These are phyloP conservation scores for Osmozyma mogii DNA, from an alignment of 805 yeast genomes.

Conservation along the genomic window DNA sequence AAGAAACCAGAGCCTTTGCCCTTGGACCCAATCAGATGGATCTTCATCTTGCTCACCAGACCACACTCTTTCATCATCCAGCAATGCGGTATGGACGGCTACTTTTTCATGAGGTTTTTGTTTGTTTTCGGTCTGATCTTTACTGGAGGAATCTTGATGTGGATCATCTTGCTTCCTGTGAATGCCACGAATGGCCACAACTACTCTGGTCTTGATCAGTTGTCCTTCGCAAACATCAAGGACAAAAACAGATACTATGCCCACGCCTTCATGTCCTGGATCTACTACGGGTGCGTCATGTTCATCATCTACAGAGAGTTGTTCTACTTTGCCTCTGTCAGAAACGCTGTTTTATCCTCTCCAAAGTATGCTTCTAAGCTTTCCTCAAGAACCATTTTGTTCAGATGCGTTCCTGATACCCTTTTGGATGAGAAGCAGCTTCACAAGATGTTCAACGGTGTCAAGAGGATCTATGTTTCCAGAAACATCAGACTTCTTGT, in stretches of 20 bases:
- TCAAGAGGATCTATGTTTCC: conserved; percentile 72
- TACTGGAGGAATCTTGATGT: conserved; percentile 37
- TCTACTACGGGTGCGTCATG: conserved; percentile 61
- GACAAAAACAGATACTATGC: conserved; percentile 65
- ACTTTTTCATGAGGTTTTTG: conserved; percentile 77
- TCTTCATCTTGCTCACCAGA: conserved; percentile 51
- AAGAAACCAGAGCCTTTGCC: conserved; percentile 71
- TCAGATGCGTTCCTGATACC: conserved; percentile 76
- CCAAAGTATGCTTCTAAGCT: conserved; percentile 71
- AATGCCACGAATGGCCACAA: conserved; percentile 65
- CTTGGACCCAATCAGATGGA: conserved; percentile 63
- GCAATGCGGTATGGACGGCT: conserved; percentile 93
- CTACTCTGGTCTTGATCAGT: conserved; percentile 60
- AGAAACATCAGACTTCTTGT: conserved; percentile 53
- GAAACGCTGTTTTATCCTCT: conserved; percentile 71
- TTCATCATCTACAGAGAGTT: conserved; percentile 79
- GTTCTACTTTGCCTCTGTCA: conserved; percentile 64
- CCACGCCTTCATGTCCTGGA: conserved; percentile 76
- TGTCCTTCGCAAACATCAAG: conserved; percentile 71
- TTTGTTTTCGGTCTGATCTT: conserved; percentile 46
- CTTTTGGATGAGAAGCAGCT: conserved; percentile 67
- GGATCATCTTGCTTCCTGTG: conserved; percentile 73
- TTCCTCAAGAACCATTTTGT: conserved; percentile 73
- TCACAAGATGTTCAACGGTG: conserved; percentile 72
- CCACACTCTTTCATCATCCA: conserved; percentile 70